Conservation (phyloP, 176 grass and related monocot species). For the Oryza nivara region DNA sequence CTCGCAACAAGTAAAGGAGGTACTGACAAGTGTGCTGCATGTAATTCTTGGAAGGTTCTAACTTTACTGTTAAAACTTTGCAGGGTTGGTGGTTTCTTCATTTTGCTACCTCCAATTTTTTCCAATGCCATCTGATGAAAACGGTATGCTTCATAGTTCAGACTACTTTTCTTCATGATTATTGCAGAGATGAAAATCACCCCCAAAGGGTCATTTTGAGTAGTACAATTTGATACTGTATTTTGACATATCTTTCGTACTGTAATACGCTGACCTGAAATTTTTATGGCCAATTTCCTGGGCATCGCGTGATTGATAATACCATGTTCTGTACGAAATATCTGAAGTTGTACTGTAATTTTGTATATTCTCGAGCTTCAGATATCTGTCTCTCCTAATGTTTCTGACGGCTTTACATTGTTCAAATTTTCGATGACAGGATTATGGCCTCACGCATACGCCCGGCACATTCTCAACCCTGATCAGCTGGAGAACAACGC, state of each 20-base stretch:
- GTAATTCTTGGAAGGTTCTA: slow-evolving; percentile 13
- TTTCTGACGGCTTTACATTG: slow-evolving; percentile 20
- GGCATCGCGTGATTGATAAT: background rate
- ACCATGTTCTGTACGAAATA: background rate
- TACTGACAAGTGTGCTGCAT: background rate
- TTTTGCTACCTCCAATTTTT: slow-evolving; percentile 69
- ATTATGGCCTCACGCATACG: slow-evolving; percentile 56
- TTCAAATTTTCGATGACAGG: slow-evolving; percentile 46
- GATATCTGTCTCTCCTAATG: background rate
- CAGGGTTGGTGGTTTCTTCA: slow-evolving; percentile 55
- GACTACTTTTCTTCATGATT: background rate
- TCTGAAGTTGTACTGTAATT: background rate
- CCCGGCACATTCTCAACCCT: slow-evolving; percentile 36
- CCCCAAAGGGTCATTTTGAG: background rate
- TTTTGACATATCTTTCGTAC: background rate
- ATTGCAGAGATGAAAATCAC: background rate
- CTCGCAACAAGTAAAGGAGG: background rate
- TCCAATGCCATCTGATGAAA: slow-evolving; percentile 56
- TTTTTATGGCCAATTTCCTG: background rate
- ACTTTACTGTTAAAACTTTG: background rate
- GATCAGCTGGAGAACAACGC: slow-evolving; percentile 32
- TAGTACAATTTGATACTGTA: background rate
- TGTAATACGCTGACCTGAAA: background rate
- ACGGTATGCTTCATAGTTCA: slow-evolving; percentile 37
- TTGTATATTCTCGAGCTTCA: background rate